phyloP scores from a whole-genome alignment of 768 basidiomycete species.

The Rubroboletus pulcherrimus region DNA sequence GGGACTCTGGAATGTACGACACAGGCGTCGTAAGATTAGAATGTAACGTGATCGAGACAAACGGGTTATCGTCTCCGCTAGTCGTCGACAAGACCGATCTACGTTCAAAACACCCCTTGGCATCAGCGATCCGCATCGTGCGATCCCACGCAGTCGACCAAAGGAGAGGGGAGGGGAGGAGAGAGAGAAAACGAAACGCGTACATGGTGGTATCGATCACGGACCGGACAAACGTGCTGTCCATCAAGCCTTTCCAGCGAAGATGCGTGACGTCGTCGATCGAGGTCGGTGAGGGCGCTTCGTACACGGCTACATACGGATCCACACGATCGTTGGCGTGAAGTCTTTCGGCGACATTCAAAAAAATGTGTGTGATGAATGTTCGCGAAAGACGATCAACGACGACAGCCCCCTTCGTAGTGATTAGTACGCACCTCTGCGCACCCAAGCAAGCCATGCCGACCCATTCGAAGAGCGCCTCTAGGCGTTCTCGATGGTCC shows the following conservation, averaged over 20 bases:
- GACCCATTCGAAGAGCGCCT: constrained; percentile 64
- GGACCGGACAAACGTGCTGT: constrained; percentile 48
- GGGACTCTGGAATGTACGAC: constrained; percentile 41
- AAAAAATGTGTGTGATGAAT: not conserved
- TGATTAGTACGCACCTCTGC: constrained; percentile 36
- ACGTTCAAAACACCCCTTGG: not conserved
- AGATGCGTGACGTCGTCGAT: constrained; percentile 50
- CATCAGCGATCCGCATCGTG: not conserved
- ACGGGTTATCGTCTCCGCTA: constrained; percentile 5
- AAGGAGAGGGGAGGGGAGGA: not conserved
- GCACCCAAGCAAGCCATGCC: constrained; percentile 67
- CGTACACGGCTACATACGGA: constrained; percentile 66
- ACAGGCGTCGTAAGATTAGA: constrained; percentile 48
- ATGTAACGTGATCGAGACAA: constrained; percentile 26
- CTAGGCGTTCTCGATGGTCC: constrained; percentile 47
- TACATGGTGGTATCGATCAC: constrained; percentile 45
- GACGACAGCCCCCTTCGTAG: no score
- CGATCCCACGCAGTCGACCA: not conserved
- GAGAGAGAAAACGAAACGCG: not conserved
- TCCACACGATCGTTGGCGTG: constrained; percentile 60
- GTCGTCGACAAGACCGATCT: constrained; percentile 10
- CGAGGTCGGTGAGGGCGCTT: constrained; percentile 43
- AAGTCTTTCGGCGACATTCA: constrained; percentile 32
- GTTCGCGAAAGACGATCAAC: not conserved
- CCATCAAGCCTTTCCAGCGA: constrained; percentile 58